Percentiles rank a stretch among this genome's conserved stretches.
phyloP scores from a whole-genome alignment of 257 asterid genomes.

The Salvia splendens region DNA sequence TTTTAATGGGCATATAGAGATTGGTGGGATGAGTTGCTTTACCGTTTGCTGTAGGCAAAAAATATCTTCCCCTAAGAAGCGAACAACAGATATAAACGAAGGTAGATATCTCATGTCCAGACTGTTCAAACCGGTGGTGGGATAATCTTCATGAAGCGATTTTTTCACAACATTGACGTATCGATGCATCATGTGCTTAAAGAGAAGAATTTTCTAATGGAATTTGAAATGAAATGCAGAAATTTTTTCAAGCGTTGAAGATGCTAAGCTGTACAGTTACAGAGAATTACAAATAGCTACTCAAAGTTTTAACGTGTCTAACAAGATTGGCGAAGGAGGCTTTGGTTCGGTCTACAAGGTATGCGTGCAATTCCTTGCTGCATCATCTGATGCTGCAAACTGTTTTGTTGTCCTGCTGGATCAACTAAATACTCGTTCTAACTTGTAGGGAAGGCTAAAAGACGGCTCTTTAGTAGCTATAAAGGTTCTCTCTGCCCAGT shows the following conservation, averaged over 20 bases:
- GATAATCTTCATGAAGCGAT: constrained; percentile 15
- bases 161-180: neutral
- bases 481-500: constrained; percentile 84
- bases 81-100: constrained; percentile 45
- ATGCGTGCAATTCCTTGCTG: constrained; percentile 12
- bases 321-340: constrained; percentile 90
- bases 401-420: neutral
- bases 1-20: constrained; percentile 24
- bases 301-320: constrained; percentile 51
- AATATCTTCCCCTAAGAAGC: constrained; percentile 35
- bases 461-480: constrained; percentile 76
- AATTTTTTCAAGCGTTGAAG: constrained; percentile 51
- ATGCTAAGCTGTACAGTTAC: constrained; percentile 59
- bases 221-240: constrained; percentile 52
- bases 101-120: constrained; percentile 42
- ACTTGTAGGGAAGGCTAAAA: constrained; percentile 69
- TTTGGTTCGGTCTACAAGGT: constrained; percentile 92
- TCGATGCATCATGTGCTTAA: constrained; percentile 5
- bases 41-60: constrained; percentile 40
- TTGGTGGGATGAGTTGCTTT: constrained; percentile 56
- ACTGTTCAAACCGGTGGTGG: constrained; percentile 19
- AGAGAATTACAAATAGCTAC: constrained; percentile 69
- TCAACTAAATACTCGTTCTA: constrained; percentile 6
- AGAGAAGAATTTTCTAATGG: constrained; percentile 25
- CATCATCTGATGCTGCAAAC: constrained; percentile 17